Base-by-base conservation (phyloP, 768 basidiomycete species). In the Lenzites betulinus region DNA sequence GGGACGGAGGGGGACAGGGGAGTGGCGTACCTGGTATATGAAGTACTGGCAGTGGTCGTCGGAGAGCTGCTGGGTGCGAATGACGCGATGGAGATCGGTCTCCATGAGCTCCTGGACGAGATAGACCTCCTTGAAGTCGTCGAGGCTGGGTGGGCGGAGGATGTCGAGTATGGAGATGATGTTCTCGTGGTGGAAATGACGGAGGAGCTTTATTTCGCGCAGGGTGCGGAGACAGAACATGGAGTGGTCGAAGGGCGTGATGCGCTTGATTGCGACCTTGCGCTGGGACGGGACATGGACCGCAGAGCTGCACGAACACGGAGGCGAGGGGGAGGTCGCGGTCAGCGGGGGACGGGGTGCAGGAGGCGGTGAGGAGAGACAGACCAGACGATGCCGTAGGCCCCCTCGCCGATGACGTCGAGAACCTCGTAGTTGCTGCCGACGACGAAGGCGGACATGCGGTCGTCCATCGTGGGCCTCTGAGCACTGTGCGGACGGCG, bases 41-140 rank as follows among this genome's bases (percentile, higher is more conserved):
- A 99, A 98, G 74, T 99, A 99, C 75, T 98, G 94, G 67, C 87
- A 89, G 71, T 98, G 95, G 70, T 98, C 95, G 71, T 98, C 96
- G 59, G 89, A 90, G 42, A 99, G 80, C 60, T 91, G 86, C 74
- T 98, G 96, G 0, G 97, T 96, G 25, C 93, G 83, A 67, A 99
- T 98, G 48, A 99, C 97, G 55, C 96, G 88, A 72, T 98, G 95
- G 66, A 98, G 78, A 77, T 98, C 96, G 0, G 93, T 96, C 75
- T 97, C 96, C 87, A 96, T 86, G 64, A 93, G 78, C 72, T 93
- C 91, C 74, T 83, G 83, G 8, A 85, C 82, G 54, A 84, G 80
- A 66, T 87, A 87, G 20, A 96, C 95, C 72, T 98, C 96, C 58
- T 81, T 90, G 77, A 98, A 97, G 22, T 81, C 77, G 48, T 90